Base-by-base conservation (phyloP, 2,329 filamentous ascomycete genomes). In the Ophiostoma himal-ulmi region DNA sequence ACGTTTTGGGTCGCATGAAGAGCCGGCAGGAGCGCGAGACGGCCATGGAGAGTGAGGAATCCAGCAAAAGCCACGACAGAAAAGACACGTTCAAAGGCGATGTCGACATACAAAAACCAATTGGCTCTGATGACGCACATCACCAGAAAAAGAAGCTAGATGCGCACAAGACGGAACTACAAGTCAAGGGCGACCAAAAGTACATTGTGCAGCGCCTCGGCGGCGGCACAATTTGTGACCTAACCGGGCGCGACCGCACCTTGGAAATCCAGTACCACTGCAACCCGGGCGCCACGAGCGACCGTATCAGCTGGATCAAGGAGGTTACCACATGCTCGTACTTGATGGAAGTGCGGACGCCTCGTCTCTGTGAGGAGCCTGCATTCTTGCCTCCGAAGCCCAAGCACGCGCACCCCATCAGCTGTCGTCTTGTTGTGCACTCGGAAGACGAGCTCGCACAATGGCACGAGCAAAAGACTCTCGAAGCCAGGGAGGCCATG, bases 321-420 rank as follows among this genome's bases (percentile, higher is more conserved):
- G 94, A 97, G 78, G 88, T 94, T 1, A 91, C 90, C 2, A 97
- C 93, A 13, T 97, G 94, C 80, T 88, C 92, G 14, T 97, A 97
- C 77, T 84, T 97, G 69, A 97, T 97, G 93, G 88, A 96, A 41
- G 87, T 97, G 73, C 91, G 96, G 77, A 97, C 94, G 0, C 92
- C 93, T 0, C 89, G 93, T 0, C 86, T 97, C 14, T 97, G 94
- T 81, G 88, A 90, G 77, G 94, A 97, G 75, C 87, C 92, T 11
- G 93, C 93, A 11, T 97, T 97, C 78, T 82, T 91, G 69, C 93
- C 94, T 0, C 92, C 93, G 0, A 88, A 91, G 75, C 89, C 92
- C 73, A 90, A 91, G 70, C 86, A 87, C 71, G 89, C 92, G 6
- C 91, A 96, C 77, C 81, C 86, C 11, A 93, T 97, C 72, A 86